Evolutionary conservation across 768 basidiomycete genomes (phyloP).

Genomic region (Strobilomyces dryophilus): DNA sequence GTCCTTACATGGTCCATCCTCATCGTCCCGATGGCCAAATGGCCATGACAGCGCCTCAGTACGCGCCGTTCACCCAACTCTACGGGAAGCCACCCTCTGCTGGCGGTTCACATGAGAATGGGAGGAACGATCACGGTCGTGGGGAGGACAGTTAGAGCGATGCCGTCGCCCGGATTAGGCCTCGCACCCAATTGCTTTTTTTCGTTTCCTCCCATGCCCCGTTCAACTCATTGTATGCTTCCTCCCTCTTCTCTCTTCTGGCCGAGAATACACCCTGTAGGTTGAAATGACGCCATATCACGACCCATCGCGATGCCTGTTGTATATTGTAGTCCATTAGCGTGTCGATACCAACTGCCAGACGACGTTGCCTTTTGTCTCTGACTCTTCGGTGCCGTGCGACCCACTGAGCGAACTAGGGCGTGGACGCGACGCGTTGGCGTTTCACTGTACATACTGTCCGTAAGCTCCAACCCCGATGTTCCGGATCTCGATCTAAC

Average conservation of each 20-base stretch:
- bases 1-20: constrained; percentile 45
- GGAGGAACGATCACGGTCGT: constrained; percentile 26
- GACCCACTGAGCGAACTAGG: neutral
- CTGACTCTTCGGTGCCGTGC: neutral
- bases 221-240: constrained; percentile 16
- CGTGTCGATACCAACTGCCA: constrained; percentile 29
- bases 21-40: constrained; percentile 40
- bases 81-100: constrained; percentile 39
- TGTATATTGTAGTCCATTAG: constrained; percentile 28
- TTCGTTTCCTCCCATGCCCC: constrained; percentile 17
- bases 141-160: constrained; percentile 32
- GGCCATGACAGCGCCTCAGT: constrained; percentile 32
- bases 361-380: constrained; percentile 20
- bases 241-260: neutral
- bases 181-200: constrained; percentile 12
- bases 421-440: constrained; percentile 5
- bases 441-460: constrained; percentile 2
- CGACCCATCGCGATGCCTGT: constrained; percentile 18
- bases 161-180: constrained; percentile 9
- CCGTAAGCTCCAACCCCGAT: constrained; percentile 23
- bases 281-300: constrained; percentile 19
- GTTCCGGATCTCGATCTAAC: constrained; percentile 26
- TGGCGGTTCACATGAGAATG: constrained; percentile 29
- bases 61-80: constrained; percentile 36
- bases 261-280: constrained; percentile 27